Evolutionary conservation across 73 alveolate genomes (phyloP), one percentile per base, ranked within the genome.

Genomic region (Paramecium sexaurelia): DNA sequence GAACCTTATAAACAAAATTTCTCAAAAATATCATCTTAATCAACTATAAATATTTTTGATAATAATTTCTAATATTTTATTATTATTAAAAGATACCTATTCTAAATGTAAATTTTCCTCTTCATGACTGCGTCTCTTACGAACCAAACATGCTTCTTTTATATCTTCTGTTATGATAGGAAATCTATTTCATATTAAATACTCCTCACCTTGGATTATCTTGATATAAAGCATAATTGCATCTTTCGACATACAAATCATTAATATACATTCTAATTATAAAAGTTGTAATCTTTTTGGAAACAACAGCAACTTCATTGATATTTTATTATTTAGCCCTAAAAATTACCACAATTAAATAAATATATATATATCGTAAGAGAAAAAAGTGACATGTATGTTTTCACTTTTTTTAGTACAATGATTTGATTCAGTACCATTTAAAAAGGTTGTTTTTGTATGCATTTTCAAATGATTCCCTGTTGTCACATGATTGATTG

Each of bases 331-430:
- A 33, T 35, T 73, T 73, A 73, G 43, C 57, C 87, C 87, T 73
- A 73, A 73, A 35, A 73, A 73, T 73, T 73, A 73, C 87, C 87
- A 73, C 87, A 73, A 73, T 73, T 73, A 73, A 73, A 33, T 33
- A 73, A 32, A 61, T 61, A 61, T 61, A 61, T 24, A 24, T 61
- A 61, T 61, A 61, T 61, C 83, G 83, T 61, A 61, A 61, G 83
- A 29, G n/a, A 20, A 61, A 61, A 61, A 61, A 61, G 83, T 32
- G 43, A 32, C 47, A 61, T 61, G 56, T 11, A 43, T 1, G 56
- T 51, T n/a, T 51, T 13, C 67, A 51, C 67, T 51, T 51, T 17
- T 6, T 17, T 26, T n/a, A 51, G 29, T 51, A 22, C 29, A n/a
- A 2, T 17, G 10, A 51, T 17, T 51, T 51, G 32, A 51, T 51